These are phyloP conservation scores for Vitis vinifera DNA, from an alignment of 164 flowering plant genomes.

Conservation along the genomic window ASM3070453v1 NC_081811.1:27551001-27551500, in stretches of 20 bases:
- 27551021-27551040: background rate
- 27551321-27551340: background rate
- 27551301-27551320: background rate
- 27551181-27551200: slow-evolving; percentile 18
- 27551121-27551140: background rate
- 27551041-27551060: background rate
- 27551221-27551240: background rate
- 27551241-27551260: slow-evolving; percentile 13
- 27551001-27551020: too few species aligned
- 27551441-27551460: too few species aligned
- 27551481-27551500: too few species aligned
- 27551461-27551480: too few species aligned
- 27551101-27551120: background rate
- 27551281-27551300: slow-evolving; percentile 1
- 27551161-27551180: slow-evolving; percentile 34
- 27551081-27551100: slow-evolving; percentile 15
- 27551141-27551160: slow-evolving; percentile 1
- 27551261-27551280: slow-evolving; percentile 17
- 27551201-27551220: slow-evolving; percentile 25
- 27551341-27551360: background rate
- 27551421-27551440: too few species aligned
- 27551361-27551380: too few species aligned
- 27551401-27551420: too few species aligned
- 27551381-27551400: too few species aligned
- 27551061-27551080: background rate